Evolutionary conservation across 192 early-diverging fungal genomes (phyloP).

Genomic region (Coemansia sp.): DNA sequence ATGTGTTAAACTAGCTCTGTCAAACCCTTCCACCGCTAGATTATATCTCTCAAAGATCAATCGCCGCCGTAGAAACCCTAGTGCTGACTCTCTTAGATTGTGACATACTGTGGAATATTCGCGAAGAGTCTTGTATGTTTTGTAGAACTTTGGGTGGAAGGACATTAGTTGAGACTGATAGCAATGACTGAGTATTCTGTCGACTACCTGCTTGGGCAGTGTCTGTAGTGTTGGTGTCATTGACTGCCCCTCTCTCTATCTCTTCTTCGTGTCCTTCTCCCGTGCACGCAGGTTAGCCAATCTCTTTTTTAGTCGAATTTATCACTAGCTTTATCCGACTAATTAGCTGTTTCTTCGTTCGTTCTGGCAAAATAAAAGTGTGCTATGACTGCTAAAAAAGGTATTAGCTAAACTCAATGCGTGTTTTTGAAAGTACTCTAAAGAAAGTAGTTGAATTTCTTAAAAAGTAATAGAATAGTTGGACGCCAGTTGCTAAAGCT

Average conservation of each 20-base stretch:
- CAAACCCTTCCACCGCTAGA: slow-evolving; percentile 15
- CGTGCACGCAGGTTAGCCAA: not conserved
- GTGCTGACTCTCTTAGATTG: slow-evolving; percentile 16
- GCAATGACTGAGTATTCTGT: slow-evolving; percentile 22
- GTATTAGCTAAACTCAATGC: slow-evolving; percentile 1
- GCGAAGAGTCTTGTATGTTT: slow-evolving; percentile 9
- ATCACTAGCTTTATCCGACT: no score
- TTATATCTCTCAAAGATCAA: slow-evolving; percentile 44
- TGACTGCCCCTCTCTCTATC: not conserved
- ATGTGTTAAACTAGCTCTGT: slow-evolving; percentile 10
- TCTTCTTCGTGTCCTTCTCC: not conserved
- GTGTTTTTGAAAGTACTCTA: not conserved
- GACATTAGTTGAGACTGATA: slow-evolving; percentile 11
- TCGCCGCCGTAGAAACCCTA: slow-evolving; percentile 11
- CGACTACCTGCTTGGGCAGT: slow-evolving; percentile 33
- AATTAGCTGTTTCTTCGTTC: no score
- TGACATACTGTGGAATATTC: slow-evolving; percentile 21
- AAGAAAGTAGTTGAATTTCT: not conserved
- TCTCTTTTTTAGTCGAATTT: not conserved
- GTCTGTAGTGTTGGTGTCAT: slow-evolving; percentile 28
- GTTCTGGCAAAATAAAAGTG: no score
- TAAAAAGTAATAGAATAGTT: no score
- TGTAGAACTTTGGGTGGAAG: slow-evolving; percentile 26
- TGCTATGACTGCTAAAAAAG: not conserved
- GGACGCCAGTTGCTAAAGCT: no score